Conservation (phyloP, 768 basidiomycete species). For the Lactifluus volemus region DNA sequence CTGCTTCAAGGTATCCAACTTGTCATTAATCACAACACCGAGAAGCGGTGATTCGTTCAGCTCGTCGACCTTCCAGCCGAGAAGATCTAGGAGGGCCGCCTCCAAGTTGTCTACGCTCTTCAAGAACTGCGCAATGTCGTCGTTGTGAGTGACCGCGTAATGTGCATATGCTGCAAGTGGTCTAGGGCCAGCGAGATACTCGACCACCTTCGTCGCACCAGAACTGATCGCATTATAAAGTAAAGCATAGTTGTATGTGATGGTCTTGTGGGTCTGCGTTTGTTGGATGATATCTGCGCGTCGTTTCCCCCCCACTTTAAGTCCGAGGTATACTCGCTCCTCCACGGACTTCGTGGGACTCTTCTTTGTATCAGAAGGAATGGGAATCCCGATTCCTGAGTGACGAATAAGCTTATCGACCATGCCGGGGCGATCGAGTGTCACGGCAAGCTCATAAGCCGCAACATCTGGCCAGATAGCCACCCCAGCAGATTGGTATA, state of each 20-base stretch:
- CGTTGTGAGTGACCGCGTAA: constrained; percentile 37
- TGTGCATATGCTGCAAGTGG: constrained; percentile 44
- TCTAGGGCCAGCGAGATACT: constrained; percentile 39
- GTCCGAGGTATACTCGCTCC: constrained; percentile 40
- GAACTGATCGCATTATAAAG: neutral
- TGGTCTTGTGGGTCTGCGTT: neutral
- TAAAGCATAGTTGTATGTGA: neutral
- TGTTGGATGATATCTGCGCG: constrained; percentile 40
- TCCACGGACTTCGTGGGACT: constrained; percentile 34
- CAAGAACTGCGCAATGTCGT: constrained; percentile 35
- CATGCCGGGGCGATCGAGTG: constrained; percentile 41
- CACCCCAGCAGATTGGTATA: constrained; percentile 33
- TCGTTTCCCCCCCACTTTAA: constrained; percentile 59
- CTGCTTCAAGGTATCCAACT: constrained; percentile 35
- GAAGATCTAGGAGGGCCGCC: constrained; percentile 35
- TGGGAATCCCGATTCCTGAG: constrained; percentile 31
- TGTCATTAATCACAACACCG: constrained; percentile 32
- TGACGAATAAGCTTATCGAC: constrained; percentile 50
- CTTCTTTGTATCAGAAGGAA: constrained; percentile 23
- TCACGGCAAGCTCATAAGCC: constrained; percentile 17
- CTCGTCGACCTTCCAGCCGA: constrained; percentile 41
- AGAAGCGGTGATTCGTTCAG: constrained; percentile 47
- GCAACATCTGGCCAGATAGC: constrained; percentile 21
- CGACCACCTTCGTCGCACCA: constrained; percentile 27
- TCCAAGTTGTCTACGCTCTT: constrained; percentile 33